Conservation (phyloP, 805 yeast genomes). For the Candida andamanensis region DNA sequence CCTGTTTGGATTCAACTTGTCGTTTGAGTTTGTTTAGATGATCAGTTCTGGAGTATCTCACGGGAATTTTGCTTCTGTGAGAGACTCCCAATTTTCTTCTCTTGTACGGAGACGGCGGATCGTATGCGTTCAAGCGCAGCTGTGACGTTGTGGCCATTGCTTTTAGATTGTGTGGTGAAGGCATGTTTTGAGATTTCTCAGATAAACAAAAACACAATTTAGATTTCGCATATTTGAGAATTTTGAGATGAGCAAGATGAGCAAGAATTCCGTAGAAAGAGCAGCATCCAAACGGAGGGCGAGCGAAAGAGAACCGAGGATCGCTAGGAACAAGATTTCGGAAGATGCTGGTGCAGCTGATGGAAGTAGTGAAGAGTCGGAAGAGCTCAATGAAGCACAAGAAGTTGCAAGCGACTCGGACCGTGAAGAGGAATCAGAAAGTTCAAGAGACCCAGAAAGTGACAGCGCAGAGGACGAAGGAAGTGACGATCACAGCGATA, state of each 20-base stretch:
- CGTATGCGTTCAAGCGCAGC: neutral
- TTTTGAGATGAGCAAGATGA: neutral
- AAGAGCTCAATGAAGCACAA: constrained; percentile 1
- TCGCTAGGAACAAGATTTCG: neutral
- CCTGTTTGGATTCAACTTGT: constrained; percentile 13
- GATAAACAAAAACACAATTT: constrained; percentile 2
- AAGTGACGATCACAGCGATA: constrained; percentile 1
- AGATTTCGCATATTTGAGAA: neutral
- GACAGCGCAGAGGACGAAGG: neutral
- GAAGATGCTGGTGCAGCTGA: constrained; percentile 1
- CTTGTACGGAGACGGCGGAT: constrained; percentile 5
- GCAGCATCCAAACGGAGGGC: neutral
- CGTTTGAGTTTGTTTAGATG: constrained; percentile 9
- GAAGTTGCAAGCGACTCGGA: no score
- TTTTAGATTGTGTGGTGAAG: neutral
- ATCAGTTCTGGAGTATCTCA: constrained; percentile 12
- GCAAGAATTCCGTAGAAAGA: neutral
- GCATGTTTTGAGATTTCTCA: neutral
- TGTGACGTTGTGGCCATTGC: constrained; percentile 1
- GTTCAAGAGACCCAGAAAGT: no score
- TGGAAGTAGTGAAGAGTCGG: constrained; percentile 3
- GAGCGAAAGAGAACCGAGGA: constrained; percentile 1
- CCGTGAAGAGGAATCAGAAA: neutral
- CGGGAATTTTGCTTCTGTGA: constrained; percentile 9
- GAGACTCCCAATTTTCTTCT: constrained; percentile 2